Conservation (phyloP, 1,284 basidiomycete genomes). For the Heliocybe sulcata region DNA sequence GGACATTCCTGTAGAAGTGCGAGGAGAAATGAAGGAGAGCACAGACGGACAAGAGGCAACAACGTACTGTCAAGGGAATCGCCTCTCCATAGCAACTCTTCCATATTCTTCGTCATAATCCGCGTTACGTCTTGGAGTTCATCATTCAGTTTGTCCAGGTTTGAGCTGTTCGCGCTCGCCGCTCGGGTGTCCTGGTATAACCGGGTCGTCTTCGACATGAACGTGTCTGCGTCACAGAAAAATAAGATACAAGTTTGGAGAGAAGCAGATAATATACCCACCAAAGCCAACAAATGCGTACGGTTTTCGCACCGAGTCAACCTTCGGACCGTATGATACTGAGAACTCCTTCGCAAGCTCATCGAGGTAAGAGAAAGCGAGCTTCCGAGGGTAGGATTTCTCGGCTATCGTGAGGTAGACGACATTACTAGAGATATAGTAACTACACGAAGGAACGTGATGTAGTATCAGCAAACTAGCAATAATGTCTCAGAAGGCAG, state of each 20-base stretch:
- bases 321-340: conserved; percentile 84
- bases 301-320: conserved; percentile 80
- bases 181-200: conserved; percentile 93
- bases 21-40: background rate
- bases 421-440: conserved; percentile 90
- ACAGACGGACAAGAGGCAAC: conserved; percentile 8
- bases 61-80: conserved; percentile 85
- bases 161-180: conserved; percentile 60
- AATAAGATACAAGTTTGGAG: conserved; percentile 8
- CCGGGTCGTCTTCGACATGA: conserved; percentile 96
- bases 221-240: conserved; percentile 64
- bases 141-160: conserved; percentile 87
- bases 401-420: conserved; percentile 95
- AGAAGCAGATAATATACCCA: conserved; percentile 27
- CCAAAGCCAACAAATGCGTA: conserved; percentile 97
- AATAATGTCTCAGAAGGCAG: conserved; percentile 4
- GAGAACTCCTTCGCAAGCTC: conserved; percentile 96
- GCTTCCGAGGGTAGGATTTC: conserved; percentile 94
- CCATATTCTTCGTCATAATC: conserved; percentile 99
- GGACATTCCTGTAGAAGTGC: conserved; percentile 74
- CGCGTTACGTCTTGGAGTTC: conserved; percentile 96
- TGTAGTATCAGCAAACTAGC: background rate
- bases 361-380: conserved; percentile 96
- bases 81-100: conserved; percentile 95
- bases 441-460: conserved; percentile 44